phyloP scores from a whole-genome alignment of 169 alveolate species.

The Eimeria acervulina region DNA sequence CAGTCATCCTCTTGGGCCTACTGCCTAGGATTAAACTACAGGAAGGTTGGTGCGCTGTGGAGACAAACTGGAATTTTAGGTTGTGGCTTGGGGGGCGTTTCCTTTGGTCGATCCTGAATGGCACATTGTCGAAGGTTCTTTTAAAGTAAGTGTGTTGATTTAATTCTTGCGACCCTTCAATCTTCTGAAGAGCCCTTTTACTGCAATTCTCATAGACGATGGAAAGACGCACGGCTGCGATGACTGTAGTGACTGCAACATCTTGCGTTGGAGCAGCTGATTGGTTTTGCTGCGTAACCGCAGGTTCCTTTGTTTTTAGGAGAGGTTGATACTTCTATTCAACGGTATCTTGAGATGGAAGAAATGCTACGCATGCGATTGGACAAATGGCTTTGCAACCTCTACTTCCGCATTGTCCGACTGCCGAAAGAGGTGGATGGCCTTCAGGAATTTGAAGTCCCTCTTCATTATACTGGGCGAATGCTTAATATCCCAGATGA shows the following conservation, averaged over 20 bases:
- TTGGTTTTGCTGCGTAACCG: constrained; percentile 5
- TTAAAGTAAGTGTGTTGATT: constrained; percentile 83
- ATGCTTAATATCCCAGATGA: constrained; percentile 70
- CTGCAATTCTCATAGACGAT: background rate
- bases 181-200: background rate
- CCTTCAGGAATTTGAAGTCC: constrained; percentile 80
- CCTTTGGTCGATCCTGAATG: constrained; percentile 89
- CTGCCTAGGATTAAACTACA: background rate
- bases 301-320: constrained; percentile 84
- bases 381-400: constrained; percentile 91
- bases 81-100: constrained; percentile 87
- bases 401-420: constrained; percentile 85
- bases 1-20: background rate
- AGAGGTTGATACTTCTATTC: constrained; percentile 84
- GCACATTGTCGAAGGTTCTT: constrained; percentile 87
- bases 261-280: background rate
- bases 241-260: constrained; percentile 19
- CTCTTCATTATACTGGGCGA: constrained; percentile 79
- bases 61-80: constrained; percentile 19
- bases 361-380: constrained; percentile 84
- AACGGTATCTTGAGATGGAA: constrained; percentile 88
- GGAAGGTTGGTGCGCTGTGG: background rate
- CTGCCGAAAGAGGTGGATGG: constrained; percentile 83
- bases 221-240: background rate
- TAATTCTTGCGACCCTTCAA: background rate